Evolutionary conservation across 768 basidiomycete genomes (phyloP), one percentile per base, ranked within the genome.

Genomic region (Paxillus involutus): DNA sequence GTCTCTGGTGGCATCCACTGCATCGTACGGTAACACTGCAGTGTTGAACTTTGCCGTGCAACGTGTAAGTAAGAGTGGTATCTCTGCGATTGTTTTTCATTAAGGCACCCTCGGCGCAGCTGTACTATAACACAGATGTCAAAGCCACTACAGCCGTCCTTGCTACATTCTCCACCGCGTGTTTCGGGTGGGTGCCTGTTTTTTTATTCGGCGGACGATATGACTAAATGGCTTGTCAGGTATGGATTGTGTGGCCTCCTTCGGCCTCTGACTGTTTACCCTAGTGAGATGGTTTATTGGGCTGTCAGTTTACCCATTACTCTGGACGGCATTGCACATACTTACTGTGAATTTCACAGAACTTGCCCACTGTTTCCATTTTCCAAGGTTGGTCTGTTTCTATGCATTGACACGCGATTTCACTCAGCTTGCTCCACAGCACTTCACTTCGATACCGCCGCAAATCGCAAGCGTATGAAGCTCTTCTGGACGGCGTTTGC

Each of bases 211-310:
- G 40, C 6, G 3, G 9, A 47, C 46, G 43, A 35, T 19, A 21
- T 24, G 44, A 47, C 30, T 21, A 13, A 47, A 41, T 40, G 44
- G 26, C 36, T 53, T n/a, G 58, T 36, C 42, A 83, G 83, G 16
- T 85, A 84, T 57, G 83, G 83, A 3, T 66, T 86, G 6, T 81
- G 82, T 6, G 84, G 85, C 3, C 59, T 86, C 4, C 68, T 84
- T 10, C 78, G 83, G 3, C 82, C 83, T 3, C 69, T 85, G 19
- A 81, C 80, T 0, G 81, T 84, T 7, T 82, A 84, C 61, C 82
- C 82, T 0, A 77, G 79, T n/a, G 82, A 83, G 63, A 81, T 82
- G 81, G 81, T 85, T 16, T 84, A 83, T 57, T 83, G 82, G 82
- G 50, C 55, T 41, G 81, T 82, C 61, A 55, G 77, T 71, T 11